These are phyloP conservation scores for Cyberlindnera mycetangii DNA, from an alignment of 805 yeast genomes.

Conservation along the genomic window DNA sequence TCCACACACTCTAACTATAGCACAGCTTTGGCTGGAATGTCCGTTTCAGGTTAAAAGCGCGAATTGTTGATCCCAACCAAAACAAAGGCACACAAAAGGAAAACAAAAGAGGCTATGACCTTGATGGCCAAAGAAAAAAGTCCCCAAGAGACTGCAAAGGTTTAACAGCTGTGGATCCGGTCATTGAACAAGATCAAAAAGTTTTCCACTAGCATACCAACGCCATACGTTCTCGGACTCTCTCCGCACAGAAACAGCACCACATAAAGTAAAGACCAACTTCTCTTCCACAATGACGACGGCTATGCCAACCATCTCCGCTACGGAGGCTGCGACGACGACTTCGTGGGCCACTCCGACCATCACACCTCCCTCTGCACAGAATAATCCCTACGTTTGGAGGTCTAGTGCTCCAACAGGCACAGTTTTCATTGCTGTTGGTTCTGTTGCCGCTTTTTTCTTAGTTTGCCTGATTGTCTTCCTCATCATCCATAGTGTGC, in stretches of 20 bases:
- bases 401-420: slow-evolving; percentile 58
- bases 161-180: too few relatives aligned
- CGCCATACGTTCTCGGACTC: too few relatives aligned
- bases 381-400: slow-evolving; percentile 62
- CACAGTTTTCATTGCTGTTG: slow-evolving; percentile 81
- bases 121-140: too few relatives aligned
- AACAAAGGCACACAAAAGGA: neutral
- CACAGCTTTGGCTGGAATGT: neutral
- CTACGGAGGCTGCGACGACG: slow-evolving; percentile 14
- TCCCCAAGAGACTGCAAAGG: too few relatives aligned
- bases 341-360: slow-evolving; percentile 30
- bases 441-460: slow-evolving; percentile 61
- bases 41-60: neutral
- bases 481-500: slow-evolving; percentile 46
- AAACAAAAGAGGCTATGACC: neutral
- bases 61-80: neutral
- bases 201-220: too few relatives aligned
- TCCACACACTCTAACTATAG: too few relatives aligned
- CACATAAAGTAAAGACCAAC: too few relatives aligned
- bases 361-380: slow-evolving; percentile 50
- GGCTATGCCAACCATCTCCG: slow-evolving; percentile 14
- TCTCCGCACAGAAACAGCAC: neutral
- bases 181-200: too few relatives aligned
- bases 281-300: slow-evolving; percentile 8
- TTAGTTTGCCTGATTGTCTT: slow-evolving; percentile 49